These are phyloP conservation scores for Penicillium angulare DNA, from an alignment of 495 filamentous ascomycete species.

Conservation along the genomic window DNA sequence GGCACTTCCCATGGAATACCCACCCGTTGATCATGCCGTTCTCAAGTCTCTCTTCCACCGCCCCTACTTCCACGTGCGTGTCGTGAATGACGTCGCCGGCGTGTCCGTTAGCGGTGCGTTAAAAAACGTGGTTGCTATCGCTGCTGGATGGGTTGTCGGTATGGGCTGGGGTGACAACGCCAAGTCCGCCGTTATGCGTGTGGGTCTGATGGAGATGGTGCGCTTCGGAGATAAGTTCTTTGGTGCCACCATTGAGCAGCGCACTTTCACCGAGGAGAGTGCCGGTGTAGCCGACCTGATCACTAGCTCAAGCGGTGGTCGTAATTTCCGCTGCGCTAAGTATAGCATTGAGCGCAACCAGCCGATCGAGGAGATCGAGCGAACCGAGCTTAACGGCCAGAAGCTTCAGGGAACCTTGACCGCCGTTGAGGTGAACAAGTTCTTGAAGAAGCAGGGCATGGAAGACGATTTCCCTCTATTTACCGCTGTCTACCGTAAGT, in stretches of 20 bases:
- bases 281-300: slow-evolving; percentile 96
- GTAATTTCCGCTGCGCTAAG: slow-evolving; percentile 93
- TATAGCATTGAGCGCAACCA: slow-evolving; percentile 77
- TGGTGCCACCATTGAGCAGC: slow-evolving; percentile 67
- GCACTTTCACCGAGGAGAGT: slow-evolving; percentile 93
- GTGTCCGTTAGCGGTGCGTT: slow-evolving; percentile 93
- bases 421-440: slow-evolving; percentile 83
- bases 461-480: slow-evolving; percentile 90
- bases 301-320: slow-evolving; percentile 84
- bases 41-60: slow-evolving; percentile 88
- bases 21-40: slow-evolving; percentile 73
- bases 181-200: slow-evolving; percentile 94
- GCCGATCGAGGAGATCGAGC: slow-evolving; percentile 83
- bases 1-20: slow-evolving; percentile 75
- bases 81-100: slow-evolving; percentile 90
- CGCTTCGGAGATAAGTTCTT: slow-evolving; percentile 94
- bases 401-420: slow-evolving; percentile 94
- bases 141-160: slow-evolving; percentile 92
- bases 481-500: slow-evolving; percentile 70
- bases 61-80: slow-evolving; percentile 94
- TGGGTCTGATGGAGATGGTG: slow-evolving; percentile 92
- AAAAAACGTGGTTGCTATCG: slow-evolving; percentile 96
- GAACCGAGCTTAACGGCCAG: slow-evolving; percentile 90
- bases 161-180: slow-evolving; percentile 98
- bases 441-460: slow-evolving; percentile 71